A percentile compares a stretch with the other conserved stretches of the same genome.
Conservation (phyloP, 495 filamentous ascomycete genomes). For the Parmelia sp. region DNA sequence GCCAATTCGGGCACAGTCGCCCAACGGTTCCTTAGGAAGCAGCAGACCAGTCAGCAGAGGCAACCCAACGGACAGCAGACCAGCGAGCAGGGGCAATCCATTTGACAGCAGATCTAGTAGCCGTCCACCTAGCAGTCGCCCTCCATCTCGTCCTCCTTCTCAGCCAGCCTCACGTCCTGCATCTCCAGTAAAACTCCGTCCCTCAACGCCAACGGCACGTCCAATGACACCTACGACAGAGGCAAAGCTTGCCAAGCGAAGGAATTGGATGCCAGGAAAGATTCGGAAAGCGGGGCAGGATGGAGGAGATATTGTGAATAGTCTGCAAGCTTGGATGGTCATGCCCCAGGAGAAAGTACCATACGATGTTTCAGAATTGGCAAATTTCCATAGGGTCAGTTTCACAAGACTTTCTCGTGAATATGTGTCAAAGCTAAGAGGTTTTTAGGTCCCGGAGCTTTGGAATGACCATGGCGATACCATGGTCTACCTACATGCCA, state of each 20-base stretch:
- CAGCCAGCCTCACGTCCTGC: conserved; percentile 33
- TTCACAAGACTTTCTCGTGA: background rate
- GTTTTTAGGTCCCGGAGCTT: conserved; percentile 65
- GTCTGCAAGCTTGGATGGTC: conserved; percentile 56
- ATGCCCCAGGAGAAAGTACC: conserved; percentile 50
- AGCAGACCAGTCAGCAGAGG: conserved; percentile 22
- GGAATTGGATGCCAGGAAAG: conserved; percentile 51
- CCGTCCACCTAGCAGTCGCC: conserved; percentile 1
- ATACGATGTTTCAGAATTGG: conserved; percentile 54
- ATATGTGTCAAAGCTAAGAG: background rate
- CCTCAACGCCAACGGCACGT: background rate
- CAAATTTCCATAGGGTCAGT: conserved; percentile 30
- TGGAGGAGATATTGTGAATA: conserved; percentile 23
- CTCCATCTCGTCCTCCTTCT: conserved; percentile 26
- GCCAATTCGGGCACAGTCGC: conserved; percentile 7
- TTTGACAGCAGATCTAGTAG: conserved; percentile 38
- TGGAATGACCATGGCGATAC: conserved; percentile 83
- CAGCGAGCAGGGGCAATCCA: conserved; percentile 28
- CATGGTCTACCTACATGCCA: conserved; percentile 75
- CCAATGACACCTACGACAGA: conserved; percentile 20
- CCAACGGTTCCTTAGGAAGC: conserved; percentile 1
- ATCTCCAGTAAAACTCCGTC: conserved; percentile 14
- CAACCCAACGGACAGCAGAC: conserved; percentile 38
- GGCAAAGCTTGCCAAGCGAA: conserved; percentile 34
- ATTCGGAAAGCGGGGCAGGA: conserved; percentile 37